Base-by-base conservation (phyloP, 2,329 filamentous ascomycete genomes). In the Trichophyton verrucosum region DNA sequence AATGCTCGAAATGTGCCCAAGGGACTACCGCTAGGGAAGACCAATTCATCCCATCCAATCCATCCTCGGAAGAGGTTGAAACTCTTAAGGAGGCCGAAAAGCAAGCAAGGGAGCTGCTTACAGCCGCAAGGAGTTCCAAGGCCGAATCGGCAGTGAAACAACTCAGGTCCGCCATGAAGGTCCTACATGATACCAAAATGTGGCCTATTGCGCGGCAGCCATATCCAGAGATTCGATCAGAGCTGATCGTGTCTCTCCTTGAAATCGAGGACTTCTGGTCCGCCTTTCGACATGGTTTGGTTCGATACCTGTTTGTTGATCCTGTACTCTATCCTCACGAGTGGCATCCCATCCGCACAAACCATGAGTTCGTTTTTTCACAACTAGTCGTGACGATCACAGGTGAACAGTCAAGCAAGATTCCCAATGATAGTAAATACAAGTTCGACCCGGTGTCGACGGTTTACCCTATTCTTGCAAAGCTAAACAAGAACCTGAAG, bases 191-290 rank as follows among this genome's bases (percentile, higher is more conserved):
- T 49, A 73, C 75, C 0, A 67, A 69, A 0, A 62, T 74, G 7
- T 82, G 77, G 74, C 77, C 78, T 0, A 64, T 80, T 7, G 74
- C 77, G 33, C 75, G 77, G 15, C 82, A 85, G 63, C 84, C 84
- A 0, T 78, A 79, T 40, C 74, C 81, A 0, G 75, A 78, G 13
- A 65, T 85, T 0, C 76, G 82, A 7, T 77, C 82, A 61, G 78
- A 82, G 40, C 67, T 83, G 4, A 77, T 83, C 51, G 71, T 80
- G 3, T 73, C 75, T 8, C 71, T 81, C 2, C 72, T 84, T 13
- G 68, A 74, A 0, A 67, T 68, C 0, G 71, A 73, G 9, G 68
- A 76, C 5, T 81, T 76, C 62, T 70, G 73, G n/a, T 66, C 70
- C 4, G 81, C 81, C 3, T 79, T 81, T 64, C 66, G 76, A 3